phyloP scores from a whole-genome alignment of 306 rosid genomes.

The Cicer chorassanicum region DNA sequence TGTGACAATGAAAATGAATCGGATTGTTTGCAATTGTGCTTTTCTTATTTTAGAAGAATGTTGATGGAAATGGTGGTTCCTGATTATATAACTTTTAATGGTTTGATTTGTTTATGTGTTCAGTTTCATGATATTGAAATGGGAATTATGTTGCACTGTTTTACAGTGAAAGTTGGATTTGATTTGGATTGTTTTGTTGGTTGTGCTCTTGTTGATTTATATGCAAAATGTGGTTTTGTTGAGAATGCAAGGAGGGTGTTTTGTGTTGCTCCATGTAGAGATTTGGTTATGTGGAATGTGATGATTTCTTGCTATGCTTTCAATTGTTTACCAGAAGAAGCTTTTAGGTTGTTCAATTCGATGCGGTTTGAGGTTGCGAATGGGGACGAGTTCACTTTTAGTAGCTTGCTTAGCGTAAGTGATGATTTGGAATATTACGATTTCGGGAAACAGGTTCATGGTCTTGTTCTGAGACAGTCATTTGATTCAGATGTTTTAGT shows the following conservation, averaged over 20 bases:
- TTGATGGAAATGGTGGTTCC: conserved; percentile 58
- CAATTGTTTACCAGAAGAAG: conserved; percentile 53
- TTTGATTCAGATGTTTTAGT: conserved; percentile 73
- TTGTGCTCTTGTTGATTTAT: conserved; percentile 61
- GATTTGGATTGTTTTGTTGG: conserved; percentile 70
- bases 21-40: conserved; percentile 35
- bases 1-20: conserved; percentile 29
- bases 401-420: conserved; percentile 60
- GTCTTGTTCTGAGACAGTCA: conserved; percentile 52
- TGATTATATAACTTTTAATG: conserved; percentile 62
- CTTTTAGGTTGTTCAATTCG: conserved; percentile 52
- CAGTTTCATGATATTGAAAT: conserved; percentile 50
- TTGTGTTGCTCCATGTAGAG: conserved; percentile 46
- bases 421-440: conserved; percentile 45
- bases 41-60: conserved; percentile 67
- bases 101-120: conserved; percentile 59
- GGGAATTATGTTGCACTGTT: conserved; percentile 74
- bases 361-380: conserved; percentile 56
- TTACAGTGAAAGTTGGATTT: conserved; percentile 58
- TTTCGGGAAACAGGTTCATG: conserved; percentile 63
- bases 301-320: conserved; percentile 68
- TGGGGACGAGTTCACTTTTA: conserved; percentile 75
- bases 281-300: conserved; percentile 84
- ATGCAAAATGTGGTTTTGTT: conserved; percentile 63
- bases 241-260: conserved; percentile 66